phyloP scores from a whole-genome alignment of 2,329 filamentous ascomycete genomes.

The Dactylellina drechsleri region DNA sequence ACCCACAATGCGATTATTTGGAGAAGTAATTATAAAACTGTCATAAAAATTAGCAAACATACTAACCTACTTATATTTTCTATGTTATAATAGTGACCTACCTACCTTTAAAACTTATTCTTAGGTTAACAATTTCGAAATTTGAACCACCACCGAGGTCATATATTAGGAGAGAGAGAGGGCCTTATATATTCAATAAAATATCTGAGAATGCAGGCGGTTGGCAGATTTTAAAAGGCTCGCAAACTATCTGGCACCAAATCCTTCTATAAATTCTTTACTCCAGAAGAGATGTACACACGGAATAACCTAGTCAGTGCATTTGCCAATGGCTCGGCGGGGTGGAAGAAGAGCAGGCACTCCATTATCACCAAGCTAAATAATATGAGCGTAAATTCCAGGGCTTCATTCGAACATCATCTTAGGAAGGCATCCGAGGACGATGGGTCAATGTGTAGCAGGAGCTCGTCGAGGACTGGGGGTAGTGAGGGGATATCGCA shows the following conservation, averaged over 20 bases:
- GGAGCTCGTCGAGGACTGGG: slow-evolving; percentile 38
- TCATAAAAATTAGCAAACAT: slow-evolving; percentile 11
- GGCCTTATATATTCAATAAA: slow-evolving; percentile 12
- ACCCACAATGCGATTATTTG: neutral
- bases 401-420: slow-evolving; percentile 5
- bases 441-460: slow-evolving; percentile 31
- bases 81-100: neutral
- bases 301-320: slow-evolving; percentile 22
- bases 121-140: neutral
- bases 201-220: slow-evolving; percentile 27
- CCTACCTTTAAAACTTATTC: neutral
- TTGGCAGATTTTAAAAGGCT: slow-evolving; percentile 25
- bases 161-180: neutral
- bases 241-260: slow-evolving; percentile 31
- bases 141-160: neutral
- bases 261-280: slow-evolving; percentile 25
- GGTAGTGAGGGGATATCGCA: slow-evolving; percentile 44
- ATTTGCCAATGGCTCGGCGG: slow-evolving; percentile 33
- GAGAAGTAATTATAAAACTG: slow-evolving; percentile 8
- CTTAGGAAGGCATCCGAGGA: slow-evolving; percentile 20
- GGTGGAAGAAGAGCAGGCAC: slow-evolving; percentile 25
- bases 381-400: slow-evolving; percentile 34
- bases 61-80: slow-evolving; percentile 16
- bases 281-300: slow-evolving; percentile 29
- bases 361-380: slow-evolving; percentile 8